Percentiles rank a stretch among this genome's conserved stretches.
Evolutionary conservation across 2,329 filamentous ascomycete species (phyloP).

Genomic region (Apiospora arundinis): DNA sequence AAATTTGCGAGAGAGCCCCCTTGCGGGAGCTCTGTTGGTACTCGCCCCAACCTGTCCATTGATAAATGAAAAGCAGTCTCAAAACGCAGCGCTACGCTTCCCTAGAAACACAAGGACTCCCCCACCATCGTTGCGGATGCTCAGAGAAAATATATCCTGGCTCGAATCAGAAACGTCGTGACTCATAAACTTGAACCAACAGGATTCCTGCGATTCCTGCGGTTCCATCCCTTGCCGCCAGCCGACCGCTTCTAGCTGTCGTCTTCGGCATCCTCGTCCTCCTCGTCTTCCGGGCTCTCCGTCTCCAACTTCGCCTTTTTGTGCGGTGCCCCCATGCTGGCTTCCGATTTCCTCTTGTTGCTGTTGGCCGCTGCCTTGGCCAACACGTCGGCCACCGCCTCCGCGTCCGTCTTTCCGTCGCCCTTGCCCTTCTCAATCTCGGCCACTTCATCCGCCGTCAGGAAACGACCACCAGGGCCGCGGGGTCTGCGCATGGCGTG

Average conservation of each 20-base stretch:
- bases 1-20: slow-evolving; percentile 19
- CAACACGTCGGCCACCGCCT: slow-evolving; percentile 36
- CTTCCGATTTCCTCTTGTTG: slow-evolving; percentile 67
- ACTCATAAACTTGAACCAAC: slow-evolving; percentile 44
- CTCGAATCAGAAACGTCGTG: slow-evolving; percentile 41
- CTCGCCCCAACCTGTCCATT: slow-evolving; percentile 18
- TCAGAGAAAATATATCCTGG: slow-evolving; percentile 36
- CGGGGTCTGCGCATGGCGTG: slow-evolving; percentile 96
- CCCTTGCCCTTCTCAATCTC: slow-evolving; percentile 77
- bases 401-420: slow-evolving; percentile 44
- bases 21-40: slow-evolving; percentile 10
- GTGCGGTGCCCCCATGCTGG: slow-evolving; percentile 52
- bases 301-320: slow-evolving; percentile 58
- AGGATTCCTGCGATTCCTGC: slow-evolving; percentile 18
- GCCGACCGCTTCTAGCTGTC: slow-evolving; percentile 43
- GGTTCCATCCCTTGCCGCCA: neutral
- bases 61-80: slow-evolving; percentile 21
- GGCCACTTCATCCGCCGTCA: slow-evolving; percentile 95
- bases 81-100: slow-evolving; percentile 37
- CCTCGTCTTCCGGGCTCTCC: slow-evolving; percentile 51
- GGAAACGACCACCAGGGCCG: slow-evolving; percentile 91
- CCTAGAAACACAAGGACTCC: slow-evolving; percentile 30
- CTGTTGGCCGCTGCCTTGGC: slow-evolving; percentile 42
- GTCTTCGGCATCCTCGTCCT: slow-evolving; percentile 51
- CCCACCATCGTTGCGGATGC: slow-evolving; percentile 38